Evolutionary conservation across 768 basidiomycete genomes (phyloP).

Genomic region (Russula griseocarnosa): DNA sequence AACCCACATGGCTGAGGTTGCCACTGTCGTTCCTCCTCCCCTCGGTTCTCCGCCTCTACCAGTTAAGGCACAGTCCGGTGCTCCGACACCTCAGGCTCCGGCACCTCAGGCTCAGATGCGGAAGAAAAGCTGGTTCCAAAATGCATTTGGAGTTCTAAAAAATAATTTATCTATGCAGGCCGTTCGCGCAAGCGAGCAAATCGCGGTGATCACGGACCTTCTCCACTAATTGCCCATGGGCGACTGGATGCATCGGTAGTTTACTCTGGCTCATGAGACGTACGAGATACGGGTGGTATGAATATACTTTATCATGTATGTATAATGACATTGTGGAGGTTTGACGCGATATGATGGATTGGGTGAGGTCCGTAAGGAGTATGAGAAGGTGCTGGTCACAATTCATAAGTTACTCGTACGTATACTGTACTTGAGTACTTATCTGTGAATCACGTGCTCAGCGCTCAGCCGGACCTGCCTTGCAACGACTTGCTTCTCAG

Average conservation of each 20-base stretch:
- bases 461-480: too few species aligned
- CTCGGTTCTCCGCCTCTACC: not conserved
- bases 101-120: too few species aligned
- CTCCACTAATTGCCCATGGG: not conserved
- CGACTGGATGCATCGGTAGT: not conserved
- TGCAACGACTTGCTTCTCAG: too few species aligned
- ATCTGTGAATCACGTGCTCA: too few species aligned
- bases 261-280: not conserved
- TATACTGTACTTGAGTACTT: too few species aligned
- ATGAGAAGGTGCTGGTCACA: not conserved
- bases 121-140: conserved; percentile 4
- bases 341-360: not conserved
- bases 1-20: not conserved
- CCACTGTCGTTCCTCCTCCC: not conserved
- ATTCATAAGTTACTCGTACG: too few species aligned
- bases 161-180: not conserved
- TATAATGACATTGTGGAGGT: not conserved
- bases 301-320: not conserved
- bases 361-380: not conserved
- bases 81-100: not conserved
- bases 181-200: too few species aligned
- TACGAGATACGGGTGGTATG: not conserved
- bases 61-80: not conserved
- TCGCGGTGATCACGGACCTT: not conserved
- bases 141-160: not conserved